Conservation (phyloP, 495 filamentous ascomycete genomes). For the Polyplosphaeria fusca region DNA sequence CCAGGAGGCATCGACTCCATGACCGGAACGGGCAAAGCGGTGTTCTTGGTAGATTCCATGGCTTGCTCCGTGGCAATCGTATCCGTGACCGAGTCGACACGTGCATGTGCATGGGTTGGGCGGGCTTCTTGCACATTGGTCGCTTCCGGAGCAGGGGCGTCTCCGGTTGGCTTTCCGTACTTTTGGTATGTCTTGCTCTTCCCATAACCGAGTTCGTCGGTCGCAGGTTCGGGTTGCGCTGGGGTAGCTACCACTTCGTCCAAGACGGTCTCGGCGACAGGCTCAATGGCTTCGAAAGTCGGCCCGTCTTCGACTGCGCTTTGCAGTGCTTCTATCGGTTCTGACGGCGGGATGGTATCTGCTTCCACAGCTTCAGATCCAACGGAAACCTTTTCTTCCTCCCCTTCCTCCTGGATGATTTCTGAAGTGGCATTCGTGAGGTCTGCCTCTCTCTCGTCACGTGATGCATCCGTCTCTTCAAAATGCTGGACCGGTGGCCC, state of each 20-base stretch:
- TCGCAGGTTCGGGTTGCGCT: constrained; percentile 3
- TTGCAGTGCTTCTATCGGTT: neutral
- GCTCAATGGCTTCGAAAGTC: neutral
- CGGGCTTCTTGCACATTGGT: neutral
- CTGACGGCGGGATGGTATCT: neutral
- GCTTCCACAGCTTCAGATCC: no score
- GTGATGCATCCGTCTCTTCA: neutral
- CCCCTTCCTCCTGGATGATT: no score
- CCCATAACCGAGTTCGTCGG: constrained; percentile 10
- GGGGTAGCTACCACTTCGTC: neutral
- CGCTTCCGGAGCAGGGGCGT: neutral
- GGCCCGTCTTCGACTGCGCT: neutral
- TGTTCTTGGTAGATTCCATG: no score
- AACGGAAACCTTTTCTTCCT: neutral
- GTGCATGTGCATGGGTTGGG: neutral
- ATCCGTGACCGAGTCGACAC: no score
- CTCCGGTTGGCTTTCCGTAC: neutral
- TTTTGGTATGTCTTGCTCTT: constrained; percentile 15
- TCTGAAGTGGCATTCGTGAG: neutral
- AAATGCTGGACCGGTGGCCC: neutral
- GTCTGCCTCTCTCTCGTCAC: neutral
- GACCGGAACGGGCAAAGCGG: no score
- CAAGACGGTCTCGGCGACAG: neutral
- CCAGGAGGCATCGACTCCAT: neutral
- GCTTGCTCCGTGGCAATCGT: no score